These are phyloP conservation scores for Elaeis oleifera DNA, from an alignment of 202 grass and related monocot genomes.

Conservation along the genomic window DNA sequence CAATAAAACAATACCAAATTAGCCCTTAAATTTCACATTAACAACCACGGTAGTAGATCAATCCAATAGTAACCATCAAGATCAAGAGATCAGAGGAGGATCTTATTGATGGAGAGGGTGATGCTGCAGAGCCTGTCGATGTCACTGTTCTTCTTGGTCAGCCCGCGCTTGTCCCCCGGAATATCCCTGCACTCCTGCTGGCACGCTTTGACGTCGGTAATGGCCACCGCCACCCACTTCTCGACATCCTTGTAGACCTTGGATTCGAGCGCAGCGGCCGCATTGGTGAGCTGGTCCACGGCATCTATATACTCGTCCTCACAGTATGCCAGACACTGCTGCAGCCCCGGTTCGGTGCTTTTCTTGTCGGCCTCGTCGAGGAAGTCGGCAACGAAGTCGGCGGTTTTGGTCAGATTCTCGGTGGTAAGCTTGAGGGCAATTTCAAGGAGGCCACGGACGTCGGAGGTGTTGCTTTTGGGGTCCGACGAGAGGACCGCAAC, in stretches of 20 bases:
- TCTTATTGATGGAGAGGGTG: constrained; percentile 39
- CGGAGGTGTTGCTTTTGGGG: constrained; percentile 21
- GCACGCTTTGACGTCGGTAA: constrained; percentile 49
- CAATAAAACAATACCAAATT: no score
- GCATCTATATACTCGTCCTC: constrained; percentile 54
- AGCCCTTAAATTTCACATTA: no score
- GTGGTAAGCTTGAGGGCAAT: constrained; percentile 32
- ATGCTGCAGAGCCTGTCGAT: constrained; percentile 62
- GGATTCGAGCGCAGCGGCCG: constrained; percentile 34
- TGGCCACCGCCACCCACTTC: constrained; percentile 35
- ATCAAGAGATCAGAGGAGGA: constrained; percentile 11
- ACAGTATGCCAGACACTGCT: constrained; percentile 63
- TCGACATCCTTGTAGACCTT: constrained; percentile 36
- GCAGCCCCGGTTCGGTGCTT: constrained; percentile 9
- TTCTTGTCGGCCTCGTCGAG: constrained; percentile 34
- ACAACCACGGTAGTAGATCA: no score
- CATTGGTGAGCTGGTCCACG: constrained; percentile 57
- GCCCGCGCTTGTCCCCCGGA: constrained; percentile 32
- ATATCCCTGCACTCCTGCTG: constrained; percentile 44
- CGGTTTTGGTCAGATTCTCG: constrained; percentile 44
- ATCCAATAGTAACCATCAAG: neutral
- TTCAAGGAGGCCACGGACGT: constrained; percentile 30
- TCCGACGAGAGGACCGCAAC: constrained; percentile 37
- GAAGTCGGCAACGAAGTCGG: constrained; percentile 26
- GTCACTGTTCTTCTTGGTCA: constrained; percentile 43